Conservation (phyloP, 352 stramenopile genomes). For the Pseudoperonospora humuli region DNA sequence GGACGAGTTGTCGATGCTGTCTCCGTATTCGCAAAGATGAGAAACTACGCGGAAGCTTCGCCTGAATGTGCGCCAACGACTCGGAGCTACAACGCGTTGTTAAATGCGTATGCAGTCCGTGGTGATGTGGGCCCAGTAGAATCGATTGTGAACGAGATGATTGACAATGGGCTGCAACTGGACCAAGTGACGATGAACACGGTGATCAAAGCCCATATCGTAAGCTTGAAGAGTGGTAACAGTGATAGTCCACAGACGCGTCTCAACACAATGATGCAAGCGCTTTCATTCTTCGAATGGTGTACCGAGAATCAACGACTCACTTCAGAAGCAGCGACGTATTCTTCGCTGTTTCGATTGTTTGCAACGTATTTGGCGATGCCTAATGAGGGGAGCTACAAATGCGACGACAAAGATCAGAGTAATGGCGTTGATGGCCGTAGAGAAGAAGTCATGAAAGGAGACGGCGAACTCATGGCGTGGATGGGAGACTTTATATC, state of each 20-base stretch:
- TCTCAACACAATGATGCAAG: slow-evolving; percentile 22
- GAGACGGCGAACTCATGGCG: slow-evolving; percentile 14
- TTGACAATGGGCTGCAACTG: slow-evolving; percentile 14
- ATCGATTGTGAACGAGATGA: slow-evolving; percentile 31
- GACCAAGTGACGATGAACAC: slow-evolving; percentile 49
- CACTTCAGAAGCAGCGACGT: slow-evolving; percentile 23
- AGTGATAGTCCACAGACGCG: slow-evolving; percentile 5
- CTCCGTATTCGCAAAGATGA: slow-evolving; percentile 32
- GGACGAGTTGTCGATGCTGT: slow-evolving; percentile 23
- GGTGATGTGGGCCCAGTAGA: slow-evolving; percentile 26
- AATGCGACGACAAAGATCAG: neutral
- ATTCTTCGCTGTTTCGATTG: slow-evolving; percentile 46
- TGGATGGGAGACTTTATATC: slow-evolving; percentile 36
- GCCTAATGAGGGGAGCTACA: neutral
- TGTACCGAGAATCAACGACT: slow-evolving; percentile 21
- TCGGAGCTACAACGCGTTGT: slow-evolving; percentile 37
- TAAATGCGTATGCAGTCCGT: slow-evolving; percentile 36
- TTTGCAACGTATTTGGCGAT: slow-evolving; percentile 39
- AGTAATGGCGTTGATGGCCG: neutral
- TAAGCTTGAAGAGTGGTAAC: slow-evolving; percentile 8
- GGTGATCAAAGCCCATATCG: slow-evolving; percentile 33
- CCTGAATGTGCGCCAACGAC: slow-evolving; percentile 16
- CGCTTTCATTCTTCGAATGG: slow-evolving; percentile 29
- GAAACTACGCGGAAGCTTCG: slow-evolving; percentile 8
- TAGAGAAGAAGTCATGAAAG: slow-evolving; percentile 14